phyloP scores from a whole-genome alignment of 208 protist genomes.

The Leishmania amazonensis region DNA sequence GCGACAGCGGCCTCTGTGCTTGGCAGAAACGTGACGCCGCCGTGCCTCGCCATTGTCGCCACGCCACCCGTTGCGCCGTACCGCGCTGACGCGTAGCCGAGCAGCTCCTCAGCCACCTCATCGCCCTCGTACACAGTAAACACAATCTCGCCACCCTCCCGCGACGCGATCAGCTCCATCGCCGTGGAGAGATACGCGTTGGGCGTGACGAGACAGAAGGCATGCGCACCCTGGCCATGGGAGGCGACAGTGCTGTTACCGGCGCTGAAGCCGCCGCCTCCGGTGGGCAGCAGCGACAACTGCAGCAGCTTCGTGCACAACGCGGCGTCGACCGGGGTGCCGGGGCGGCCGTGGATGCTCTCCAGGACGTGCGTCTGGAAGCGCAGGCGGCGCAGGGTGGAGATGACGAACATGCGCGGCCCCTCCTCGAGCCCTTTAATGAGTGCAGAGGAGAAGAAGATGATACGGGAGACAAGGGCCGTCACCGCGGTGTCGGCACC shows the following conservation, averaged over 20 bases:
- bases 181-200: constrained; percentile 72
- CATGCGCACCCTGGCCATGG: background rate
- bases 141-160: constrained; percentile 45
- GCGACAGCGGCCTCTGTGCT: constrained; percentile 47
- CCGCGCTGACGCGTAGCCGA: constrained; percentile 37
- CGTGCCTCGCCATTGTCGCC: constrained; percentile 42
- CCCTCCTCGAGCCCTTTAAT: constrained; percentile 44
- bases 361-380: constrained; percentile 72
- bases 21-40: constrained; percentile 50
- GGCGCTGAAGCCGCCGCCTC: constrained; percentile 1
- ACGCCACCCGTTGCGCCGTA: constrained; percentile 39
- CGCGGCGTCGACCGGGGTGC: constrained; percentile 74
- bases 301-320: constrained; percentile 70
- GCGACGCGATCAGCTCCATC: constrained; percentile 45
- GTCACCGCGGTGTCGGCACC: background rate
- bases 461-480: constrained; percentile 48
- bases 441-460: constrained; percentile 71
- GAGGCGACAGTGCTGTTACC: background rate
- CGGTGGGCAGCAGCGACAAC: constrained; percentile 36
- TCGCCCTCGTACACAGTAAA: constrained; percentile 69
- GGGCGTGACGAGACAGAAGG: constrained; percentile 45
- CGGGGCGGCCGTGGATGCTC: constrained; percentile 51
- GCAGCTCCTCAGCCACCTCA: constrained; percentile 66
- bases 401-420: constrained; percentile 53
- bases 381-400: constrained; percentile 57